These are phyloP conservation scores for Leavenworthia alabamica DNA, from an alignment of 345 rosid species.

Conservation along the genomic window DNA sequence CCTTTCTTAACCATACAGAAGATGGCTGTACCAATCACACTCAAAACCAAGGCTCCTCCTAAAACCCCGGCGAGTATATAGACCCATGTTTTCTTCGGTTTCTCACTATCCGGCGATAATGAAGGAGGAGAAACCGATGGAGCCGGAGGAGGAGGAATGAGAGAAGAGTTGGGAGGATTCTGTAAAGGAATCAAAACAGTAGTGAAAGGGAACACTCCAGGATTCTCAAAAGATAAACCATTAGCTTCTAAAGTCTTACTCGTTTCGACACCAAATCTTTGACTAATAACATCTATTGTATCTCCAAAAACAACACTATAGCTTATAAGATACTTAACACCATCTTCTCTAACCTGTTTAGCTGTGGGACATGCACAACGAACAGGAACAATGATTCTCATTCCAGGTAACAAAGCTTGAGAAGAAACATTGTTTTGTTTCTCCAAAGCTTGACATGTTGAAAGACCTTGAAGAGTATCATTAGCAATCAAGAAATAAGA, in stretches of 20 bases:
- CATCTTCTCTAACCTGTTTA: slow-evolving; percentile 36
- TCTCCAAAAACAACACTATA: slow-evolving; percentile 37
- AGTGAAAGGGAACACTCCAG: slow-evolving; percentile 39
- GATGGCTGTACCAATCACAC: slow-evolving; percentile 22
- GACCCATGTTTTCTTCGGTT: slow-evolving; percentile 50
- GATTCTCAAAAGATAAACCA: slow-evolving; percentile 22
- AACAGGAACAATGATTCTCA: slow-evolving; percentile 39
- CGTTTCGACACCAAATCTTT: slow-evolving; percentile 35
- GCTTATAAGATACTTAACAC: slow-evolving; percentile 41
- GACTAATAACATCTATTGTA: slow-evolving; percentile 20
- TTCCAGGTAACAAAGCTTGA: slow-evolving; percentile 25
- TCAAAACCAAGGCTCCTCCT: slow-evolving; percentile 38
- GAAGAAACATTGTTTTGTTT: slow-evolving; percentile 30
- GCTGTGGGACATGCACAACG: slow-evolving; percentile 68
- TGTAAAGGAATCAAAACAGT: slow-evolving; percentile 48
- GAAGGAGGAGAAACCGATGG: slow-evolving; percentile 29
- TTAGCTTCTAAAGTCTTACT: slow-evolving; percentile 40
- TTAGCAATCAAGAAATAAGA: slow-evolving; percentile 38
- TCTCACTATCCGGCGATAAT: slow-evolving; percentile 12
- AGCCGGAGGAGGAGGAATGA: slow-evolving; percentile 8
- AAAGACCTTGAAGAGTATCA: slow-evolving; percentile 57
- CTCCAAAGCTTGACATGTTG: slow-evolving; percentile 71
- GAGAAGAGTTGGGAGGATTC: slow-evolving; percentile 39
- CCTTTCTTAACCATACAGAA: slow-evolving; percentile 26
- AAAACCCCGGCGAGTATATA: slow-evolving; percentile 43